These are phyloP conservation scores for Phylloboletellus chloephorus DNA, from an alignment of 1,284 basidiomycete genomes.

Conservation along the genomic window DNA sequence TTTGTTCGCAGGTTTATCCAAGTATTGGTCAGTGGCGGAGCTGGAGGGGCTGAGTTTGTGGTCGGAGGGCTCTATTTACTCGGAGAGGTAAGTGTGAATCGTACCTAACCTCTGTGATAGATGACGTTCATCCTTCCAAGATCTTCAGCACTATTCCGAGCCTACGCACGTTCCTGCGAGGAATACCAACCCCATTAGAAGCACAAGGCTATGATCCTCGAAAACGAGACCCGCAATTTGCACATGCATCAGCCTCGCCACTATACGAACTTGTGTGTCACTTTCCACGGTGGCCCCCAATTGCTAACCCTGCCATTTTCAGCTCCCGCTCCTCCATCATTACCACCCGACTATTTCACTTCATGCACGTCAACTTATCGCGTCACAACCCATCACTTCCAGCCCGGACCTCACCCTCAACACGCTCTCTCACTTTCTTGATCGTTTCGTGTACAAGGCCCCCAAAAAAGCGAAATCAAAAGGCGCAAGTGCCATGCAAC, in stretches of 20 bases:
- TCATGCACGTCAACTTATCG: conserved; percentile 79
- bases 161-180: conserved; percentile 61
- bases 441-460: conserved; percentile 89
- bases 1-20: conserved; percentile 88
- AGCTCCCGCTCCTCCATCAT: conserved; percentile 79
- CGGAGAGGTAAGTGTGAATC: conserved; percentile 52
- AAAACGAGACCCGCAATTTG: conserved; percentile 90
- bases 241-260: conserved; percentile 76
- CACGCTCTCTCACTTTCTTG: conserved; percentile 89
- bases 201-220: conserved; percentile 71
- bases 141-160: conserved; percentile 73
- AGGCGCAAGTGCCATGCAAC: conserved; percentile 92
- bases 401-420: conserved; percentile 88
- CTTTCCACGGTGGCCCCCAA: background rate
- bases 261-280: conserved; percentile 82
- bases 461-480: conserved; percentile 80
- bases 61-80: conserved; percentile 80
- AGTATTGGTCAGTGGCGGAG: conserved; percentile 63
- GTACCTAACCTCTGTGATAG: background rate
- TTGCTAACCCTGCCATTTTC: conserved; percentile 1
- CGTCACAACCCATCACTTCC: conserved; percentile 67
- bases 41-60: conserved; percentile 82
- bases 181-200: conserved; percentile 32
- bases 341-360: conserved; percentile 91
- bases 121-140: conserved; percentile 34